Base-by-base conservation (phyloP, 140 eudicot species). In the Cichorium intybus region DNA sequence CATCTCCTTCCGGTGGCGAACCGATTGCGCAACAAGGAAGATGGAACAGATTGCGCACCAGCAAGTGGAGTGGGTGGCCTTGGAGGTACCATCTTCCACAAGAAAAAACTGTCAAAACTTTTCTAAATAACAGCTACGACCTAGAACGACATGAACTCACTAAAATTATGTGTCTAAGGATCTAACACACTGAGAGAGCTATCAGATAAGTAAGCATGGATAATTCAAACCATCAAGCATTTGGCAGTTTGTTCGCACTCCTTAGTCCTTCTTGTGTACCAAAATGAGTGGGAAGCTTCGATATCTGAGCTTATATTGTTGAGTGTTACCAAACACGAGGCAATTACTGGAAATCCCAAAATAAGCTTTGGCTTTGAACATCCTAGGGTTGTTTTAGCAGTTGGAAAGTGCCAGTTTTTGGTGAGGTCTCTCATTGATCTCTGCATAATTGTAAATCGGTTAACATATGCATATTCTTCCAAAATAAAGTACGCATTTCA, bases 61-160 rank as follows among this genome's bases (percentile, higher is more conserved):
- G 95, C 89, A 63, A 80, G 92, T 43, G 95, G 99, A 47, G 82
- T 82, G 11, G 99, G 96, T 58, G 89, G 96, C 75, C 99, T 97
- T 34, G 92, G 82, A 34, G 95, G 97, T 48, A 86, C 91, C 99
- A 94, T 94, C 76, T 80, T 81, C 71, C 66, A 57, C 20, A 66
- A 45, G 17, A 27, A 60, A 34, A 62, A 51, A 64, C 64, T 60
- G 70, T 50, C 61, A 66, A 35, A 35, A 24, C 62, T 67, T 57
- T 50, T 58, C 24, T 55, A 73, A 57, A 61, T 49, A 20, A 64
- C 70, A 57, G 23, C 8, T 34, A 31, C 75, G 52, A 67, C 55
- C 82, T 78, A 73, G 62, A 63, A 46, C 47, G 64, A 69, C 84
- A 79, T 81, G 59, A 70, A 75, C 45, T 63, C 64, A 53, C 52